Evolutionary conservation across 2,329 filamentous ascomycete genomes (phyloP).

Genomic region (Colletotrichum ledebouriae): DNA sequence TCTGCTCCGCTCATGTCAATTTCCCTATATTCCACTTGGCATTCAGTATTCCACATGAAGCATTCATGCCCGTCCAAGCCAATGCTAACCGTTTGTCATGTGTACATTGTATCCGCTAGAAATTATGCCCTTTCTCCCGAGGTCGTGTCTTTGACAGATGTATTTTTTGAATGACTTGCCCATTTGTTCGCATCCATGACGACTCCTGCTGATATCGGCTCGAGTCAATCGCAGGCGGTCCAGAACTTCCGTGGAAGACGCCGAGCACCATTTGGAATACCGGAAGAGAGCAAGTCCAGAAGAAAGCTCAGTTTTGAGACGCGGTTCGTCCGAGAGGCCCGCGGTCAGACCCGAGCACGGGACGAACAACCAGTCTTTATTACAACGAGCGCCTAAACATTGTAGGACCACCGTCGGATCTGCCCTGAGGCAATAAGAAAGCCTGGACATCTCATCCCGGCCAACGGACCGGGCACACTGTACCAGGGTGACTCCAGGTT

Average conservation of each 20-base stretch:
- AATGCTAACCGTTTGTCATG: conserved; percentile 1
- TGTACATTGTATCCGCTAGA: not conserved
- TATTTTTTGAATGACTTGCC: conserved; percentile 4
- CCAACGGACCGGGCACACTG: conserved; percentile 9
- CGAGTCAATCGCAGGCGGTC: not conserved
- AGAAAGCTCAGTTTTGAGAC: conserved; percentile 18
- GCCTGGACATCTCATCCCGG: conserved; percentile 2
- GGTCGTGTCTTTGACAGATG: not conserved
- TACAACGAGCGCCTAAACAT: conserved; percentile 13
- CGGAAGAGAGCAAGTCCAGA: conserved; percentile 6
- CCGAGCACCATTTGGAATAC: conserved; percentile 11
- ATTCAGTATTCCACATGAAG: conserved; percentile 6
- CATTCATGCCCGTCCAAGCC: conserved; percentile 20
- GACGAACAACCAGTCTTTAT: conserved; percentile 17
- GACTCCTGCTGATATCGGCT: not conserved
- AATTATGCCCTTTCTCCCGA: not conserved
- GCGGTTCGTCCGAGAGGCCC: conserved; percentile 13
- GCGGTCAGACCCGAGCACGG: conserved; percentile 19
- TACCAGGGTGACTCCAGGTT: conserved; percentile 19
- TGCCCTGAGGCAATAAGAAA: conserved; percentile 20
- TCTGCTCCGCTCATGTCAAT: conserved; percentile 11
- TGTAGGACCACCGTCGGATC: conserved; percentile 20
- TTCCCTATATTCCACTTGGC: conserved; percentile 12
- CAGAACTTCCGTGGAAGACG: conserved; percentile 23
- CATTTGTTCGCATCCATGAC: not conserved